Conservation (phyloP, 441 rosid genomes). For the Heliophila coronopifolia region DNA sequence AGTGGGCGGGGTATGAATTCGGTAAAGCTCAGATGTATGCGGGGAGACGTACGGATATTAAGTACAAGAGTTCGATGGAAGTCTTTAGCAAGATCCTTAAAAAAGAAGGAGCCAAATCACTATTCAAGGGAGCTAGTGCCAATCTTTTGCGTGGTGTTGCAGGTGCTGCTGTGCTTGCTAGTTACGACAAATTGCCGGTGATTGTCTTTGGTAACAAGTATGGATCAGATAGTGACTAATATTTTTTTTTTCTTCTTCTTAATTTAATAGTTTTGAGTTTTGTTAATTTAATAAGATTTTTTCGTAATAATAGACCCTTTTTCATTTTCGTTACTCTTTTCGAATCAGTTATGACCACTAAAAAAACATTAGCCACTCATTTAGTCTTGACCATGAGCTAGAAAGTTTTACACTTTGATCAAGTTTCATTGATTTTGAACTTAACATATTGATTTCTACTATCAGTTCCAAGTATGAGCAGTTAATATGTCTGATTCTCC, state of each 20-base stretch:
- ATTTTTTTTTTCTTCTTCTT: no score
- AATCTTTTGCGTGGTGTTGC: conserved; percentile 58
- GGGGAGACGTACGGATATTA: no score
- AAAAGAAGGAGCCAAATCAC: conserved; percentile 57
- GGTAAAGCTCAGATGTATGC: no score
- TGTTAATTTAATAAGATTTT: no score
- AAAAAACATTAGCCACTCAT: conserved; percentile 58
- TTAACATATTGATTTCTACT: conserved; percentile 33
- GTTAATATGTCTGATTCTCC: conserved; percentile 61
- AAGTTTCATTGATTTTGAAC: conserved; percentile 48
- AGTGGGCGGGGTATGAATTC: no score
- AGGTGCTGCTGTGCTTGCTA: conserved; percentile 63
- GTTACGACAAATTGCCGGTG: conserved; percentile 57
- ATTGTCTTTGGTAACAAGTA: conserved; percentile 52
- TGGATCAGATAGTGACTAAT: conserved; percentile 52
- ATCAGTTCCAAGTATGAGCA: conserved; percentile 31
- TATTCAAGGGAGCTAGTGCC: conserved; percentile 63
- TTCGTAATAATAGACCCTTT: no score
- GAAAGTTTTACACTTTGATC: conserved; percentile 44
- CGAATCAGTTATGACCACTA: no score
- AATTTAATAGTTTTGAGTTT: no score
- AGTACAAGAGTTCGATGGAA: conserved; percentile 51
- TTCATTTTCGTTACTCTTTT: no score
- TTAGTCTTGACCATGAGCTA: conserved; percentile 64
- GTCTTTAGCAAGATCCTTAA: conserved; percentile 49